Conservation (phyloP, 2,329 filamentous ascomycete species). For the Colletotrichum zoysiae region DNA sequence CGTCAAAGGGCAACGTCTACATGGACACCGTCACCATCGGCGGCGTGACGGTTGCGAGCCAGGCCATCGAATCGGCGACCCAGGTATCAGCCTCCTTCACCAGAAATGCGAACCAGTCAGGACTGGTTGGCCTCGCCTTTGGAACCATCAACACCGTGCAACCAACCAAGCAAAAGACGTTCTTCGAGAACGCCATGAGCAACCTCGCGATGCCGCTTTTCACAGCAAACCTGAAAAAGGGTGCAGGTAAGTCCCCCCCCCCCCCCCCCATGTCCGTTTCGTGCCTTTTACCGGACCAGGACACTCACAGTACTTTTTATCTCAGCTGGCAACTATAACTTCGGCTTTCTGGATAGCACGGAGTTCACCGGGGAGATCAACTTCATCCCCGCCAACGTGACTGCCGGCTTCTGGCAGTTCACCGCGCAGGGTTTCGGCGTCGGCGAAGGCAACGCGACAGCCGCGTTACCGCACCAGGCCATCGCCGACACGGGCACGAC, state of each 20-base stretch:
- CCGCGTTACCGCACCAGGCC: conserved; percentile 50
- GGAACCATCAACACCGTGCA: conserved; percentile 57
- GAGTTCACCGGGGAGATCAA: conserved; percentile 70
- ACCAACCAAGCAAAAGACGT: conserved; percentile 57
- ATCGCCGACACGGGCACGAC: conserved; percentile 81
- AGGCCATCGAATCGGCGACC: conserved; percentile 59
- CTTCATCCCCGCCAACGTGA: conserved; percentile 67
- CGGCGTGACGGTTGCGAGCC: conserved; percentile 53
- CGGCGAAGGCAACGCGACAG: conserved; percentile 50
- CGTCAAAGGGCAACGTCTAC: conserved; percentile 58
- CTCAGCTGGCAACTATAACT: conserved; percentile 52
- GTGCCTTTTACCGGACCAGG: conserved; percentile 2
- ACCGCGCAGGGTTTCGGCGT: conserved; percentile 66
- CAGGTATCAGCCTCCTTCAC: conserved; percentile 56
- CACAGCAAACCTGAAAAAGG: conserved; percentile 51
- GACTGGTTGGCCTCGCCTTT: conserved; percentile 60
- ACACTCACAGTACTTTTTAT: background rate
- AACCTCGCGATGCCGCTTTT: conserved; percentile 50
- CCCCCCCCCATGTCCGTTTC: background rate
- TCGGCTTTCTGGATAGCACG: conserved; percentile 64
- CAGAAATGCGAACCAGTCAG: conserved; percentile 53
- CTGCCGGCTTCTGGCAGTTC: conserved; percentile 74
- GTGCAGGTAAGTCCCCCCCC: conserved; percentile 47
- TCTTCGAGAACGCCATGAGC: conserved; percentile 53
- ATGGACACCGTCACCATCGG: conserved; percentile 58